Evolutionary conservation across 192 early-diverging fungal genomes (phyloP), one percentile per base, ranked within the genome.

Genomic region (Thamnidium elegans): DNA sequence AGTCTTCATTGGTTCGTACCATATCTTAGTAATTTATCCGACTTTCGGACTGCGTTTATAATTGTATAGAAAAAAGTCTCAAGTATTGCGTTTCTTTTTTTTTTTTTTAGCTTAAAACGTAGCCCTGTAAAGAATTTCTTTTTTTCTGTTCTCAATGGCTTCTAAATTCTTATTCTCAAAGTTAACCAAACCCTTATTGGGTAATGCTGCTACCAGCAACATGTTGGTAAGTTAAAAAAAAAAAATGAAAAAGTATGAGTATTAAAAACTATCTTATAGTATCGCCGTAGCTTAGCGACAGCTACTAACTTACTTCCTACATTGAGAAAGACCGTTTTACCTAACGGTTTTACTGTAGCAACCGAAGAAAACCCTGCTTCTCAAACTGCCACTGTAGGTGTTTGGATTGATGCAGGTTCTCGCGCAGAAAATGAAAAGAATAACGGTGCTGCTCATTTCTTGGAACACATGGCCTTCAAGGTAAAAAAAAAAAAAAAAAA

Each of bases 401-500:
- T 94, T 21, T 94, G 92, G 87, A 93, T 94, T 61, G 89, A 93
- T 82, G 90, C 92, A 58, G 92, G 92, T 47, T 89, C 86, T 69
- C 87, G 92, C 68, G 89, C 88, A 74, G 92, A 94, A 72, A 91
- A 79, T 61, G 74, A 76, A 65, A 81, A 77, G 67, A 59, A 59
- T 26, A 99, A 99, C 66, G 96, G 96, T 31, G 86, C 93, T 34
- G 96, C 96, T 20, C 95, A 99, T 79, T 99, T 99, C 68, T 78
- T 99, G 58, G 96, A 99, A 77, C 96, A 99, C 79, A 98, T 99
- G 95, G 91, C 95, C 13, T 99, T 97, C 87, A 99, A 99, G 84
- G 91, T 91, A 26, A 26, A 26, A 26, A 26, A 26, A 76, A 34
- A 64, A 53, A n/a, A 55, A 23, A n/a, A n/a, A 55, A n/a, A n/a